Base-by-base conservation (phyloP, 2,329 filamentous ascomycete species). In the Trichoderma lentiforme region DNA sequence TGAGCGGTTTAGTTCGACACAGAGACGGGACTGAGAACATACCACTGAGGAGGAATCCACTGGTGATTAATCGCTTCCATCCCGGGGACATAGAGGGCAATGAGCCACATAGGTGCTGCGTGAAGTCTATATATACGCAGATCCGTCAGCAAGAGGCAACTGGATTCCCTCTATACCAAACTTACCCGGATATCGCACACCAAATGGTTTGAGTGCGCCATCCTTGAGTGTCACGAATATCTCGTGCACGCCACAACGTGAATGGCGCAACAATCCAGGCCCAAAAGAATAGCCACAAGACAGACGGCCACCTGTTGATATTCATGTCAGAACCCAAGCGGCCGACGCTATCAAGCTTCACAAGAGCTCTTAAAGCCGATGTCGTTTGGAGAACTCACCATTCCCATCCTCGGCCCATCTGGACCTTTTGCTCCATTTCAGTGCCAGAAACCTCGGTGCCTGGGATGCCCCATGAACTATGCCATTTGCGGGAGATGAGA, bases 51-150 rank as follows among this genome's bases (percentile, higher is more conserved):
- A 30, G 89, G 88, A 4, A 87, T 78, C 74, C 84, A 89, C 75
- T 86, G 86, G 24, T 77, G 77, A 77, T 90, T 89, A 66, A 90
- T 80, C 0, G 79, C 75, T 4, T 80, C 82, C 79, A 90, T 85
- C 1, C 74, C 82, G 6, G 86, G 84, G 1, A 83, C 82, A 71
- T 86, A 84, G 2, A 87, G 82, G 53, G 88, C 89, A 43, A 90
- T 81, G 43, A 92, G 84, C 87, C 89, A 92, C 81, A 92, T 85
- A 0, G 90, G 90, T 2, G 89, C 87, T 12, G 89, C 90, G 56
- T 86, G 89, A 11, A 92, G 83, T 60, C 87, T 89, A 28, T 15
- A 8, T 14, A n/a, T 43, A 28, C 60, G 60, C 26, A 57, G 11
- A 28, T 69, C 72, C 60, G 73, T 73, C 32, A 34, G 34, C 21